Evolutionary conservation across 495 filamentous ascomycete species (phyloP).

Genomic region (Apodospora peruviana): DNA sequence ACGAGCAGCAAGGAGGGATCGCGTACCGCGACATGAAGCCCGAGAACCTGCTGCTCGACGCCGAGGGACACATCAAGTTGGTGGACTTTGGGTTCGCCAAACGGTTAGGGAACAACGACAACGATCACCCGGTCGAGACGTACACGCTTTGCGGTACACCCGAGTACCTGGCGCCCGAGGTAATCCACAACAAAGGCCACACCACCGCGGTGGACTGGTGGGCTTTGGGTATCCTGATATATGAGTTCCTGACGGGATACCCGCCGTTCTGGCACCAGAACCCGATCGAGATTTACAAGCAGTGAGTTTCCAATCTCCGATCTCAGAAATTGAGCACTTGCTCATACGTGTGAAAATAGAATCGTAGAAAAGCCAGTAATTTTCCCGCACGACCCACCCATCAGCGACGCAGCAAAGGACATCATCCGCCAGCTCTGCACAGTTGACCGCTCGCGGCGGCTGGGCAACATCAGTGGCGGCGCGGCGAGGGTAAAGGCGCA

Average conservation of each 20-base stretch:
- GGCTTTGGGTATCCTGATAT: slow-evolving; percentile 93
- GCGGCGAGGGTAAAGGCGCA: slow-evolving; percentile 77
- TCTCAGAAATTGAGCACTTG: not conserved
- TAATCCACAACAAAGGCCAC: slow-evolving; percentile 92
- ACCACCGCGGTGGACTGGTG: slow-evolving; percentile 99
- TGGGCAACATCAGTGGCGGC: slow-evolving; percentile 84
- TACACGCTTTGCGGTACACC: slow-evolving; percentile 96
- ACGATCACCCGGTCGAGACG: slow-evolving; percentile 62
- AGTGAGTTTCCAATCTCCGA: slow-evolving; percentile 41
- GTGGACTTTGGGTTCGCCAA: slow-evolving; percentile 99
- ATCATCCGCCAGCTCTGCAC: slow-evolving; percentile 84
- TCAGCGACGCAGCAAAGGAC: slow-evolving; percentile 72
- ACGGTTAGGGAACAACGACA: slow-evolving; percentile 51
- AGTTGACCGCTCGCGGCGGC: slow-evolving; percentile 76
- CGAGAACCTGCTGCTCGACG: slow-evolving; percentile 91
- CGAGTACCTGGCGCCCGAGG: slow-evolving; percentile 94
- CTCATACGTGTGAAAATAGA: slow-evolving; percentile 29
- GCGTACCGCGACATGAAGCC: slow-evolving; percentile 96
- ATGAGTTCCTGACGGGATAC: slow-evolving; percentile 92
- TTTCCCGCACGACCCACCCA: slow-evolving; percentile 56
- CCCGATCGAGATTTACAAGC: slow-evolving; percentile 94
- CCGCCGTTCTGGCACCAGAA: slow-evolving; percentile 97
- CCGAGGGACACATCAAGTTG: slow-evolving; percentile 86
- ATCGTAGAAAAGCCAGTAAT: slow-evolving; percentile 70
- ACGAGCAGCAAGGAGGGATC: slow-evolving; percentile 74